Conservation (phyloP, 1,139 yeast species). For the Eremothecium coryli region DNA sequence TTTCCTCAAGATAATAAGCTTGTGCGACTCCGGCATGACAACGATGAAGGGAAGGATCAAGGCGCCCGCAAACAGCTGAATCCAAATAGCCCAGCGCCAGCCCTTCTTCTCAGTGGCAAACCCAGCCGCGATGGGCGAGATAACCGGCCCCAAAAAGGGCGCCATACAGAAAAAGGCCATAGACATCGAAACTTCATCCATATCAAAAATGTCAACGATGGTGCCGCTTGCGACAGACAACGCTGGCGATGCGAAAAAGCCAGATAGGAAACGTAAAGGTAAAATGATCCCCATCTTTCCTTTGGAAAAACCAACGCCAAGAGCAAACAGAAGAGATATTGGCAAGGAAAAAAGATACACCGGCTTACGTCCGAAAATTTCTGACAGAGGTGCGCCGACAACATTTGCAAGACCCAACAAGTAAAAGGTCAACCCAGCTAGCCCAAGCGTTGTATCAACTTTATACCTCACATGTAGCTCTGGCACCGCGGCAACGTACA, state of each 20-base stretch:
- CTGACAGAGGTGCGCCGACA: slow-evolving; percentile 69
- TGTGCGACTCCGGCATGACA: slow-evolving; percentile 62
- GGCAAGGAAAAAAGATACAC: slow-evolving; percentile 56
- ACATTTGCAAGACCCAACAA: slow-evolving; percentile 67
- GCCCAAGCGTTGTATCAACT: slow-evolving; percentile 48
- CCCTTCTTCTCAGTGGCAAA: slow-evolving; percentile 59
- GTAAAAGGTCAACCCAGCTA: slow-evolving; percentile 64
- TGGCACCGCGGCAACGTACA: slow-evolving; percentile 54
- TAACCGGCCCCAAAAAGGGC: slow-evolving; percentile 71
- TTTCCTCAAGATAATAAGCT: slow-evolving; percentile 45
- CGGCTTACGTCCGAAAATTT: slow-evolving; percentile 60
- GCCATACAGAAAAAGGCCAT: slow-evolving; percentile 62
- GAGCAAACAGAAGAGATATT: slow-evolving; percentile 58
- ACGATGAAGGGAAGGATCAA: slow-evolving; percentile 48
- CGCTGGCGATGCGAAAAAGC: slow-evolving; percentile 76
- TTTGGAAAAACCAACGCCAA: slow-evolving; percentile 63
- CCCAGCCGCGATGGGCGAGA: slow-evolving; percentile 79
- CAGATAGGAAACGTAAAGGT: slow-evolving; percentile 69
- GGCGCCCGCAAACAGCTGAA: slow-evolving; percentile 64
- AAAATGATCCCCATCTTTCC: slow-evolving; percentile 48
- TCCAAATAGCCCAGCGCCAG: slow-evolving; percentile 79
- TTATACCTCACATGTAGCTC: slow-evolving; percentile 40
- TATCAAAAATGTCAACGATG: slow-evolving; percentile 64
- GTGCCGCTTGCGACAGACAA: slow-evolving; percentile 84
- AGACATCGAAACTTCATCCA: slow-evolving; percentile 57